Evolutionary conservation across 176 grass and related monocot genomes (phyloP).

Genomic region (Carex kokanica): DNA sequence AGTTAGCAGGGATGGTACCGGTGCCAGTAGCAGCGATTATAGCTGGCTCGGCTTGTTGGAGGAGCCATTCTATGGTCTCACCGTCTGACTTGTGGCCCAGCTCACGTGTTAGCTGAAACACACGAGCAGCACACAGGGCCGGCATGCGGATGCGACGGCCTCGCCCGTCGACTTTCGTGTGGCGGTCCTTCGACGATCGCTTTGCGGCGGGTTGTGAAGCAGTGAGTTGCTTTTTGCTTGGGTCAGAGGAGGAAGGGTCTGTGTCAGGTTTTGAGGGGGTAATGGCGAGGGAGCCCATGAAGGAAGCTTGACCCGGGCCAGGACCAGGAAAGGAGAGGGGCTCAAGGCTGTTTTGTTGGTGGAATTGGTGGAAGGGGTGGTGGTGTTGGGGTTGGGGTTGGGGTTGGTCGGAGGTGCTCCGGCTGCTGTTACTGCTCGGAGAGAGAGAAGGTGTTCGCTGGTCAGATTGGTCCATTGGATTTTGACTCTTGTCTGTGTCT

Average conservation of each 20-base stretch:
- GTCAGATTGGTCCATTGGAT: slow-evolving; percentile 29
- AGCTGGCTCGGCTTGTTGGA: slow-evolving; percentile 92
- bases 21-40: slow-evolving; percentile 93
- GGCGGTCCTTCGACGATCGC: slow-evolving; percentile 76
- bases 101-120: slow-evolving; percentile 98
- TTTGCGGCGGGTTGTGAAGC: slow-evolving; percentile 30
- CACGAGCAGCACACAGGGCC: slow-evolving; percentile 83
- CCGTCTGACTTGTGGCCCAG: slow-evolving; percentile 97
- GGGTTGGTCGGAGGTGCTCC: slow-evolving; percentile 70
- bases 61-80: slow-evolving; percentile 96
- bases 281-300: slow-evolving; percentile 71
- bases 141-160: slow-evolving; percentile 97
- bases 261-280: slow-evolving; percentile 17
- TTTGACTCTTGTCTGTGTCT: not conserved
- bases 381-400: slow-evolving; percentile 50
- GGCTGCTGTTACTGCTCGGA: slow-evolving; percentile 75
- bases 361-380: slow-evolving; percentile 39
- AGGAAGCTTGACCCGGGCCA: slow-evolving; percentile 28
- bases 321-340: slow-evolving; percentile 19
- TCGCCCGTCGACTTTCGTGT: slow-evolving; percentile 94
- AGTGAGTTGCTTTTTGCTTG: slow-evolving; percentile 43
- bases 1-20: slow-evolving; percentile 86
- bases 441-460: slow-evolving; percentile 17
- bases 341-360: slow-evolving; percentile 50
- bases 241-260: slow-evolving; percentile 37